Evolutionary conservation across 257 asterid species (phyloP).

Genomic region (Knoxia roxburghii): DNA sequence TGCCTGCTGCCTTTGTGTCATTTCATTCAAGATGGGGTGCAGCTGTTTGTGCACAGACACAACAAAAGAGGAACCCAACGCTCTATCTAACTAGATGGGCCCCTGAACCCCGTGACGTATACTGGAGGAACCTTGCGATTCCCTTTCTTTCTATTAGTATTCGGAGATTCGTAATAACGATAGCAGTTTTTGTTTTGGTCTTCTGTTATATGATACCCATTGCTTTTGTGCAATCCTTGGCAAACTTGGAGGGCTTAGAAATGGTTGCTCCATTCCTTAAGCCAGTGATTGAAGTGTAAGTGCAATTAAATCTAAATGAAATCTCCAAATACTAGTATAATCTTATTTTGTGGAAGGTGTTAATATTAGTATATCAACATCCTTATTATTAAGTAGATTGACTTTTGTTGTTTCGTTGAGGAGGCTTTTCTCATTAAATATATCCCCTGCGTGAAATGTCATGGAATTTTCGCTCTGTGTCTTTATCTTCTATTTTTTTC

Average conservation of each 20-base stretch:
- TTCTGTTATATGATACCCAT: slow-evolving; percentile 99
- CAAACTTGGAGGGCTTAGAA: slow-evolving; percentile 92
- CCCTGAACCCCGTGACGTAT: slow-evolving; percentile 94
- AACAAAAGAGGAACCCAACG: slow-evolving; percentile 88
- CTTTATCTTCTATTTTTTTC: neutral
- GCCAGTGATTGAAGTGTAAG: slow-evolving; percentile 87
- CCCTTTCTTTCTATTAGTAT: slow-evolving; percentile 78
- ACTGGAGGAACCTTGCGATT: slow-evolving; percentile 80
- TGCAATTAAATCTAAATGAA: slow-evolving; percentile 5
- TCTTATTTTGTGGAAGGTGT: neutral
- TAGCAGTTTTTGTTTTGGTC: slow-evolving; percentile 67
- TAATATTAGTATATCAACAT: neutral
- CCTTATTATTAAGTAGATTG: neutral
- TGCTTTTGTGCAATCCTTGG: slow-evolving; percentile 94
- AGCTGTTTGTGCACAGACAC: slow-evolving; percentile 97
- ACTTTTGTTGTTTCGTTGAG: neutral
- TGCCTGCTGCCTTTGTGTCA: slow-evolving; percentile 84
- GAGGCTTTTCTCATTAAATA: neutral
- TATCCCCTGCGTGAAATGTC: neutral
- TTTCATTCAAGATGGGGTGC: slow-evolving; percentile 96
- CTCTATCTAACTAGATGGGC: slow-evolving; percentile 91
- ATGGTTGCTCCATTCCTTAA: slow-evolving; percentile 90
- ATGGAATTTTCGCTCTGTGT: neutral
- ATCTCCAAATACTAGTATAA: neutral
- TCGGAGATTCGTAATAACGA: slow-evolving; percentile 60